Percentiles rank a stretch among this genome's conserved stretches.
These are phyloP conservation scores for Laguncularia racemosa DNA, from an alignment of 345 rosid species.

Conservation along the genomic window DNA sequence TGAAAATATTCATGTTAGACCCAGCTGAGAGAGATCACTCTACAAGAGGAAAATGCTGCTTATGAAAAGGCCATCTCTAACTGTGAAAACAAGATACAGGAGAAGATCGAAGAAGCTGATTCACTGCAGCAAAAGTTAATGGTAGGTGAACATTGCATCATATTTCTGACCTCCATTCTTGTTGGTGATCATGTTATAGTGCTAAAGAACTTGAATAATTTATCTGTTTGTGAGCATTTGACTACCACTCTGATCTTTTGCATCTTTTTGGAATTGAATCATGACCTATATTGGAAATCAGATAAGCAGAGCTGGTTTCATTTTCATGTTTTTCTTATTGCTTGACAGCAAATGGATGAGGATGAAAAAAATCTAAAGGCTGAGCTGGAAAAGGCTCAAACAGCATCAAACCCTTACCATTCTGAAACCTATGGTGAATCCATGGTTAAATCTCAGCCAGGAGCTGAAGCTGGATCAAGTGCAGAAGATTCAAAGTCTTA, in stretches of 20 bases:
- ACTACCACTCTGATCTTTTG: too few species aligned
- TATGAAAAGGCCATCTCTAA: conserved; percentile 74
- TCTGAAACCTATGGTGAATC: conserved; percentile 25
- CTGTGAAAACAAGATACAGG: conserved; percentile 61
- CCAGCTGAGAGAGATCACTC: conserved; percentile 71
- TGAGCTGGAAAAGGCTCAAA: conserved; percentile 44
- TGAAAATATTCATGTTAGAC: conserved; percentile 18
- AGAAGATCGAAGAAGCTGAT: conserved; percentile 61
- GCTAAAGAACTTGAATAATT: too few species aligned
- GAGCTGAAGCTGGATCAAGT: conserved; percentile 29
- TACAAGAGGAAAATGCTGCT: conserved; percentile 65
- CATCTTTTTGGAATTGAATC: too few species aligned
- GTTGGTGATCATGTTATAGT: too few species aligned
- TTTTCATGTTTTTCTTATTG: too few species aligned
- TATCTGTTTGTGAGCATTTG: too few species aligned
- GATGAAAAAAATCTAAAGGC: conserved; percentile 34
- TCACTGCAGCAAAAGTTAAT: conserved; percentile 44
- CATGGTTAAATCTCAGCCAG: conserved; percentile 15
- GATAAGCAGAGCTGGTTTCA: too few species aligned
- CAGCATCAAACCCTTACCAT: conserved; percentile 22
- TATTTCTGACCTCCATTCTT: too few species aligned
- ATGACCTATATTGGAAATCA: too few species aligned
- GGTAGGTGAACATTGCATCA: conserved; percentile 27
- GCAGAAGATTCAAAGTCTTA: conserved; percentile 35
- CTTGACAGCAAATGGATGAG: conserved; percentile 63